Evolutionary conservation across 768 basidiomycete genomes (phyloP).

Genomic region (Tricholoma furcatifolium): DNA sequence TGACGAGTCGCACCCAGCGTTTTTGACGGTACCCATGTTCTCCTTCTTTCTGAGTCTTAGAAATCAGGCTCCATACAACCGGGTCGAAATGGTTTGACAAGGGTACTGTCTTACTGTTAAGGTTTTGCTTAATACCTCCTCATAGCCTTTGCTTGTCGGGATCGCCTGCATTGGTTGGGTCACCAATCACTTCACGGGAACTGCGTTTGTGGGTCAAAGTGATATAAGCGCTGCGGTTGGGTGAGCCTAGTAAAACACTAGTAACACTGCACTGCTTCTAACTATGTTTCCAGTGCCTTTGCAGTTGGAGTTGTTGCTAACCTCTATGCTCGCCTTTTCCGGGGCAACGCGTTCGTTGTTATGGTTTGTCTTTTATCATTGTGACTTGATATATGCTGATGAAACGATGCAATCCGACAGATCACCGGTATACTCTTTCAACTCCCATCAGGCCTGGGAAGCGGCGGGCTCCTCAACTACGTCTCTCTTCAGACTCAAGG

Average conservation of each 20-base stretch:
- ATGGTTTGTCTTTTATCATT: conserved; percentile 49
- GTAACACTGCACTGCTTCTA: background rate
- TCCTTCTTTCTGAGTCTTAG: conserved; percentile 65
- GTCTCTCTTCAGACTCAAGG: conserved; percentile 55
- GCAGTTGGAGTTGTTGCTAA: conserved; percentile 80
- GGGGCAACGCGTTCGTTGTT: conserved; percentile 76
- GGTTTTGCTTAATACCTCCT: background rate
- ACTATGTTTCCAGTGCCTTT: conserved; percentile 52
- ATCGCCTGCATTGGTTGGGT: conserved; percentile 76
- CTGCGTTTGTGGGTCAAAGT: conserved; percentile 60
- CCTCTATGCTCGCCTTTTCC: conserved; percentile 70
- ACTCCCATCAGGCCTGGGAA: conserved; percentile 78
- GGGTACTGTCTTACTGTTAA: background rate
- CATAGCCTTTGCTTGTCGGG: conserved; percentile 28
- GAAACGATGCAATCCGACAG: conserved; percentile 19
- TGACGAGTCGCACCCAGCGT: conserved; percentile 38
- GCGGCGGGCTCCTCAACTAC: conserved; percentile 76
- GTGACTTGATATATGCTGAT: background rate
- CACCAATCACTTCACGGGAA: conserved; percentile 69
- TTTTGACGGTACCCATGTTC: conserved; percentile 70
- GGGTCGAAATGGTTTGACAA: conserved; percentile 48
- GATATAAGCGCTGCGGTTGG: conserved; percentile 82
- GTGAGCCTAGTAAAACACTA: conserved; percentile 23
- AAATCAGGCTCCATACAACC: conserved; percentile 58
- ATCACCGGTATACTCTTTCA: conserved; percentile 85